Evolutionary conservation across 2,329 filamentous ascomycete species (phyloP), one percentile per base, ranked within the genome.

Genomic region (Tolypocladium sp.): DNA sequence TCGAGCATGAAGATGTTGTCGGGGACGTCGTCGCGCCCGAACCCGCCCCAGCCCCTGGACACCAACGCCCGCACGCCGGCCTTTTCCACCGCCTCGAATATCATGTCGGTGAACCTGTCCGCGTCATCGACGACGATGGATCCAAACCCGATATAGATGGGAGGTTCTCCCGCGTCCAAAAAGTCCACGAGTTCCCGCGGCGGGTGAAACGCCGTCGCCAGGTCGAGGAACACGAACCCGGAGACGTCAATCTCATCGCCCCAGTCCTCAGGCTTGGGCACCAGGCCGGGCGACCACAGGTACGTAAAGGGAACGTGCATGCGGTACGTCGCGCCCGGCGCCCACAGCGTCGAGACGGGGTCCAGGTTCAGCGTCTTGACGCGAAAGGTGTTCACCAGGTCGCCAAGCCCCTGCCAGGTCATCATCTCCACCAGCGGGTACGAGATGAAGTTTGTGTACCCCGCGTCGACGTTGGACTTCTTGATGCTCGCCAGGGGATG

Each of bases 371-470:
- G 75, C 0, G 85, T 90, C 58, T 86, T 83, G 6, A 84, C 79
- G 54, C 90, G 81, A 65, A 92, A 91, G 35, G 84, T 77, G 67
- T 93, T 93, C 63, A 93, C 82, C 35, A 93, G 74, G 69, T 92
- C 90, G 2, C 90, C 90, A 0, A 93, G 78, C 0, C 92, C 92
- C 71, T 96, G 91, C 92, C 92, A 96, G 1, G 91, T 89, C 82
- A 93, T 90, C 83, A 91, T 88, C 69, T 93, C 90, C 1, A 93
- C 88, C 41, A 93, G 74, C 0, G 88, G 86, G 68, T 92, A 94
- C 2, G 84, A 88, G 70, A 93, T 90, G 68, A 90, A 91, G 71
- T 93, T 94, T 15, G 87, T 85, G 68, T 90, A 90, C 25, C 83
- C 84, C 1, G 82, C 79, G 65, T 92, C 88, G 10, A 91, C 82